These are phyloP conservation scores for Candida stauntonica DNA, from an alignment of 805 yeast genomes.

Conservation along the genomic window DNA sequence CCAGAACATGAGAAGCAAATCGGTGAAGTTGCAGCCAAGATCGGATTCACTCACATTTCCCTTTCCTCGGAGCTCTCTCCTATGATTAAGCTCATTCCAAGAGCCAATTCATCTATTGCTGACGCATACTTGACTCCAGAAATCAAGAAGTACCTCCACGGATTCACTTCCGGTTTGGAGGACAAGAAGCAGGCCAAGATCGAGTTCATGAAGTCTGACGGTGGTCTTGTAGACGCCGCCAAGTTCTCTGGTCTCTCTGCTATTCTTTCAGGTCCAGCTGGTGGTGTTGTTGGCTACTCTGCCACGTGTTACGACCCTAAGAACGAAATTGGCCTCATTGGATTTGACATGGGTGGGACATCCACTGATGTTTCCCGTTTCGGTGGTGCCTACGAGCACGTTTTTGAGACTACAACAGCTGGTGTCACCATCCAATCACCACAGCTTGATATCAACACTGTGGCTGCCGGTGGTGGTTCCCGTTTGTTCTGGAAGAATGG, in stretches of 20 bases:
- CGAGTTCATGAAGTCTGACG: conserved; percentile 95
- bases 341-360: conserved; percentile 59
- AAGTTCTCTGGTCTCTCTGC: conserved; percentile 85
- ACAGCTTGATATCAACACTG: conserved; percentile 35
- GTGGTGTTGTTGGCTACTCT: conserved; percentile 94
- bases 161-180: conserved; percentile 58
- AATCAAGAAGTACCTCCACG: conserved; percentile 56
- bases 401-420: conserved; percentile 33
- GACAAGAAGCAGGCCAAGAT: conserved; percentile 43
- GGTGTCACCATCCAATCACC: conserved; percentile 39
- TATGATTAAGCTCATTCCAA: conserved; percentile 69
- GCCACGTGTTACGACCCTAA: conserved; percentile 64
- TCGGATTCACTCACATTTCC: conserved; percentile 69
- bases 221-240: conserved; percentile 84
- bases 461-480: conserved; percentile 37
- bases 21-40: conserved; percentile 52
- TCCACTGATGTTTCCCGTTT: conserved; percentile 37
- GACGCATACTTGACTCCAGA: conserved; percentile 85
- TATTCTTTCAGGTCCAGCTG: conserved; percentile 94
- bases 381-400: conserved; percentile 28
- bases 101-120: conserved; percentile 75
- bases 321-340: conserved; percentile 61
- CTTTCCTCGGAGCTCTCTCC: conserved; percentile 68
- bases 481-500: conserved; percentile 32
- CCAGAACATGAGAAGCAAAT: conserved; percentile 63